Base-by-base conservation (phyloP, 148 eudicot genomes). In the Selenicereus undatus region DNA sequence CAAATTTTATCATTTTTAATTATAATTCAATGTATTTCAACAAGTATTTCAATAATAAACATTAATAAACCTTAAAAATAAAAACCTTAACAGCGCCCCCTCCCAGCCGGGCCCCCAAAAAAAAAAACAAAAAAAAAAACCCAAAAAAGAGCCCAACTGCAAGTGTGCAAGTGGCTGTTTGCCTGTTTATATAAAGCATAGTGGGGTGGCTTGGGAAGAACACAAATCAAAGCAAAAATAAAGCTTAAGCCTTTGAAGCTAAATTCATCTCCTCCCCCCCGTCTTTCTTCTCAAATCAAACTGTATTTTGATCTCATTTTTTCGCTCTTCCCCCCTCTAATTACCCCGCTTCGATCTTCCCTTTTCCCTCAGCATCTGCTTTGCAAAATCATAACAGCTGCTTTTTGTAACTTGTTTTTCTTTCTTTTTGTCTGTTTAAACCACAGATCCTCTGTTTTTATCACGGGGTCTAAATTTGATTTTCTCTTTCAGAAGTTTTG, bases 131-230 rank as follows among this genome's bases (percentile, higher is more conserved):
- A 5, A 5, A n/a, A 11, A 5, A 62, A 62, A n/a, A 62, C 6
- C 66, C 26, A 64, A 22, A 62, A 5, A 39, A 39, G 43, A 21
- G 66, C 16, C 16, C 14, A 2, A 32, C 14, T 52, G 14, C 58
- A 11, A 12, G 58, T 5, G 1, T 18, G 29, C 12, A 12, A 11
- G 10, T 11, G 26, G 26, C 50, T 43, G 54, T 43, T 58, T 11
- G 26, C 21, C 50, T 43, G 54, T 43, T 58, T 80, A 84, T 84
- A 84, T 76, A 80, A 66, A 52, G 73, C 86, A 56, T 36, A 35
- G 56, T 83, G 30, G 27, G 22, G 71, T 26, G 11, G 29, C 11
- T 66, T 66, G 68, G 68, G 8, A 27, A 11, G 9, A 27, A n/a
- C 27, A 24, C 68, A 64, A 18, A 17, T 20, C 62, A 56, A 56